Percentiles rank a stretch among this genome's conserved stretches.
phyloP scores from a whole-genome alignment of 2,329 filamentous ascomycete species.

The Lasiodiplodia theobromae region DNA sequence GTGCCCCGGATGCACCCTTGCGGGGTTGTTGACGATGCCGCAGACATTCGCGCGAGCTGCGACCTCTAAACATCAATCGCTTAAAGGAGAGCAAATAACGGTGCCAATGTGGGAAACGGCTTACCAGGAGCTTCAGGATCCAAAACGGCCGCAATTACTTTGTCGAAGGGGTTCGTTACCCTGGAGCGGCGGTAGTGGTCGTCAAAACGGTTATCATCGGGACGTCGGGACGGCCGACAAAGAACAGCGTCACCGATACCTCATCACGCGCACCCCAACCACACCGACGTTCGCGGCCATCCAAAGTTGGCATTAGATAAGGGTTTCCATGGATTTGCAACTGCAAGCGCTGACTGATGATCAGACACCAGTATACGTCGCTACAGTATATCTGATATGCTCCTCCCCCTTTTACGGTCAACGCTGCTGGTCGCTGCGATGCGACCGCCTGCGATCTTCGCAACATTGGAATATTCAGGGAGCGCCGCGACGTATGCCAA shows the following conservation, averaged over 20 bases:
- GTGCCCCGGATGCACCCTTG: not conserved
- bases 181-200: not conserved
- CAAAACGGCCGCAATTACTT: not conserved
- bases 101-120: not conserved
- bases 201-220: constrained; percentile 20
- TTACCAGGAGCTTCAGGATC: too few species aligned
- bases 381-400: not conserved
- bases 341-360: not conserved
- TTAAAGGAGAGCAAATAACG: not conserved
- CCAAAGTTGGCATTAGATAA: constrained; percentile 13
- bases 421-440: not conserved
- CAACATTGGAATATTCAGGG: not conserved
- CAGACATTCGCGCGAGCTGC: not conserved
- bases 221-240: constrained; percentile 5
- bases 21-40: not conserved
- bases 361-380: not conserved
- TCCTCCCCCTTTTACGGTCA: not conserved
- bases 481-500: not conserved
- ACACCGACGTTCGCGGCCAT: constrained; percentile 1
- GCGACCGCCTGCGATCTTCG: not conserved
- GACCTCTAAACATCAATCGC: too few species aligned
- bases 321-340: not conserved
- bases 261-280: constrained; percentile 11
- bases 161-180: not conserved
- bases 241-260: constrained; percentile 9